Evolutionary conservation across 164 flowering plant genomes (phyloP), one percentile per base, ranked within the genome.

Genomic region (Taxillus chinensis): DNA sequence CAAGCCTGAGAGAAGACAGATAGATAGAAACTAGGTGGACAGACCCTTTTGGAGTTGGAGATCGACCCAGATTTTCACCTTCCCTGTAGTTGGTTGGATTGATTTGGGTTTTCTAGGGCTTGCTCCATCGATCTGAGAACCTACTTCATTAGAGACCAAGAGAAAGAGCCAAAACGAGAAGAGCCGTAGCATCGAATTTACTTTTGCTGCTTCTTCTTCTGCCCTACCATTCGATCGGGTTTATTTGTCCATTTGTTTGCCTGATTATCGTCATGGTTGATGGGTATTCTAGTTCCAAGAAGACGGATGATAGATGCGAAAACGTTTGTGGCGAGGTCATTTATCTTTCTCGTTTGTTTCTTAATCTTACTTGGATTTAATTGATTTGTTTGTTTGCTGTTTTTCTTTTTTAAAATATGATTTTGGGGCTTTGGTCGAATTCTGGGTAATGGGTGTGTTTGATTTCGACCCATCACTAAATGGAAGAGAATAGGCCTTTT

Each of bases 291-390:
- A 63, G 57, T 69, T 87, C 82, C 49, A 90, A 87, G 82, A 90
- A 90, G 73, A 75, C 83, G 51, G 95, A 90, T 73, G 95, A 82
- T 73, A 74, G 86, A 15, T 90, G 92, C 63, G 82, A 78, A 27
- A 87, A 78, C n/a, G 83, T 87, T 69, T 87, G 95, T 67, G 89
- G 96, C 10, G 80, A 90, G 96, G 96, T 87, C 41, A 41, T 62
- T 51, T 54, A 11, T 14, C 15, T 13, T 38, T 3, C 3, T 65
- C 12, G 51, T 10, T 38, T 55, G 7, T 37, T 10, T 15, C 53
- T 61, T 15, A 16, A 42, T 27, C 39, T 69, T 67, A 41, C 51
- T 48, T 8, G 2, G 0, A 7, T 48, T 69, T 66, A 27, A 27
- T 27, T 27, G 27, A 27, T 27, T 27, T 27, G 27, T 27, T 27